Conservation (phyloP, 2,329 filamentous ascomycete genomes). For the Penicillium palitans region DNA sequence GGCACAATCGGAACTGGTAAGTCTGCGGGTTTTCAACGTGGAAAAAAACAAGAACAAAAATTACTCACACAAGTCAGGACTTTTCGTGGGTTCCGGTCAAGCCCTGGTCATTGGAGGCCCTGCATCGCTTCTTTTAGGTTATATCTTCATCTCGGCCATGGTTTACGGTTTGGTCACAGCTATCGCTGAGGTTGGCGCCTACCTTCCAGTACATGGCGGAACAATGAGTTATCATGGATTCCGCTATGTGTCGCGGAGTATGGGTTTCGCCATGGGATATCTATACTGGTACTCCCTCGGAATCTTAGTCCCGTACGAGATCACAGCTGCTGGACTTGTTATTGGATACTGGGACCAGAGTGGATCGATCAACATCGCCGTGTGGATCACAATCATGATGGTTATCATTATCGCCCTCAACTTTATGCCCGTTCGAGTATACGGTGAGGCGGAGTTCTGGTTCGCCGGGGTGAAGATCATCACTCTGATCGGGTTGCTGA, state of each 20-base stretch:
- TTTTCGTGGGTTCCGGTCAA: too few species aligned
- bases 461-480: constrained; percentile 55
- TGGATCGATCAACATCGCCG: constrained; percentile 43
- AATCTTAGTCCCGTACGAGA: constrained; percentile 57
- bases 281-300: constrained; percentile 52
- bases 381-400: constrained; percentile 59
- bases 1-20: too few species aligned
- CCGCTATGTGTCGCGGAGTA: constrained; percentile 44
- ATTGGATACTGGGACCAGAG: constrained; percentile 61
- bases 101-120: constrained; percentile 54
- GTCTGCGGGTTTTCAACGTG: too few species aligned
- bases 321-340: constrained; percentile 65
- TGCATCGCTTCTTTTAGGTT: constrained; percentile 54
- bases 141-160: constrained; percentile 52
- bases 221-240: constrained; percentile 48
- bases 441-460: constrained; percentile 58
- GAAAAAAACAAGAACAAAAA: too few species aligned
- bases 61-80: too few species aligned
- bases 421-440: constrained; percentile 50
- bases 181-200: constrained; percentile 44
- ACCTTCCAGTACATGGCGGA: constrained; percentile 47
- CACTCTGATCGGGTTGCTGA: constrained; percentile 53
- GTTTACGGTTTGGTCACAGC: constrained; percentile 53
- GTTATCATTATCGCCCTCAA: constrained; percentile 57
- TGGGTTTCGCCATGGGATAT: constrained; percentile 47